Evolutionary conservation across 78 protist genomes (phyloP).

Genomic region (Dictyostelium brefeldianum): DNA sequence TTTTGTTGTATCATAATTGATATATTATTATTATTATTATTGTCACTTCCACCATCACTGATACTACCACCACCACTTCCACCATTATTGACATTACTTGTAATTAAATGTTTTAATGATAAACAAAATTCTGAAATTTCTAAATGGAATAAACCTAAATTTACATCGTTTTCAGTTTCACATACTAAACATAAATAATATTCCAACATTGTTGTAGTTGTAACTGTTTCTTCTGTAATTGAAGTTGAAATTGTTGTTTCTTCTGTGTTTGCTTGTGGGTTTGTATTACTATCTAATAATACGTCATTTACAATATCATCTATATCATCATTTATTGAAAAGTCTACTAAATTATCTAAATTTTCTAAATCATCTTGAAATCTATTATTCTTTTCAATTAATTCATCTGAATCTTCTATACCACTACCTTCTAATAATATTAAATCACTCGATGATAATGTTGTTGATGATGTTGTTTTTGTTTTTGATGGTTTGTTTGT

Average conservation of each 20-base stretch:
- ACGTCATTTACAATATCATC: constrained; percentile 1
- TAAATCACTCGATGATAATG: constrained; percentile 11
- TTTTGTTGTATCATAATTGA: not conserved
- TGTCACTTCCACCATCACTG: not conserved
- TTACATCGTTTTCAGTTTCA: constrained; percentile 43
- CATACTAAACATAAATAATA: constrained; percentile 65
- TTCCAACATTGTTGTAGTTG: not conserved
- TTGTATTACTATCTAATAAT: not conserved
- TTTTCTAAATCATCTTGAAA: constrained; percentile 28
- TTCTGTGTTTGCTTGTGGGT: not conserved
- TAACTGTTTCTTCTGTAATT: not conserved
- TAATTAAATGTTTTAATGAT: not conserved
- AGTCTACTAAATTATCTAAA: not conserved
- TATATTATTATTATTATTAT: not conserved
- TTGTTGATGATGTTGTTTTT: not conserved
- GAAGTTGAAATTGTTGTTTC: no score
- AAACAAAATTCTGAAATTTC: constrained; percentile 40
- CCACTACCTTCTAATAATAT: not conserved
- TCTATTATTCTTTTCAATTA: not conserved
- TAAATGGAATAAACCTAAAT: constrained; percentile 58
- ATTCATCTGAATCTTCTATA: not conserved
- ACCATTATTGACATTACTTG: not conserved
- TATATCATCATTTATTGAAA: constrained; percentile 7
- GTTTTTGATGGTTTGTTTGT: not conserved
- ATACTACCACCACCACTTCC: not conserved